Conservation (phyloP, 2,329 filamentous ascomycete species). For the Ascochyta rabiei region DNA sequence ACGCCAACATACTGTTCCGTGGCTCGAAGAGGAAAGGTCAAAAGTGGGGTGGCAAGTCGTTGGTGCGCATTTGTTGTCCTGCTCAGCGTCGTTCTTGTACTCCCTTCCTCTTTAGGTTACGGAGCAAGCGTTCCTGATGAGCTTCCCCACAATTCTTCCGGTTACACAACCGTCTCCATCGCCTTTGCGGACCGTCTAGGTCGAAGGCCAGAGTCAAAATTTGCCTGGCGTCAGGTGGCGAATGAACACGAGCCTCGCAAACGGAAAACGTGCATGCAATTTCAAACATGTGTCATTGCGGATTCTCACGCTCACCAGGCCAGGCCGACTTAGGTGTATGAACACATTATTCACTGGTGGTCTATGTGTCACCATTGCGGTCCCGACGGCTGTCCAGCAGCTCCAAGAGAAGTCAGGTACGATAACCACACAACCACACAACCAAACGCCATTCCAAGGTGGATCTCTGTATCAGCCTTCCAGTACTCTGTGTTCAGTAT, state of each 20-base stretch:
- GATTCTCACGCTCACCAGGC: background rate
- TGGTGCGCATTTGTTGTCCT: background rate
- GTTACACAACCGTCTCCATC: background rate
- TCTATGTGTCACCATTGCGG: background rate
- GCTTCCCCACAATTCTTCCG: slow-evolving; percentile 9
- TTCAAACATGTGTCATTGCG: background rate
- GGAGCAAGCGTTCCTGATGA: slow-evolving; percentile 14
- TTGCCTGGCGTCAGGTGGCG: background rate
- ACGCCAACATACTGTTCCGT: background rate
- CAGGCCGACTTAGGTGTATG: background rate
- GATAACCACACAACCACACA: background rate
- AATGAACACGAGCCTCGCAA: background rate
- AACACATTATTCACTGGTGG: background rate
- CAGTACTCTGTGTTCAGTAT: background rate
- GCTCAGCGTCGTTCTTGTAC: background rate
- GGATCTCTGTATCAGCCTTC: background rate
- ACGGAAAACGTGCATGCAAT: background rate
- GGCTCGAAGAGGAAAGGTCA: background rate
- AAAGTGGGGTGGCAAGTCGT: background rate
- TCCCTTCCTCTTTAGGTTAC: slow-evolving; percentile 4
- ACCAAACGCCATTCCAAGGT: background rate
- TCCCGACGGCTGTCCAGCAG: background rate
- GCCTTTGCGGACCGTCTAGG: background rate
- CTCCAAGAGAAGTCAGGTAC: background rate
- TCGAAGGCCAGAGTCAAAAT: background rate